Evolutionary conservation across 257 asterid species (phyloP).

Genomic region (Verbena officinalis): DNA sequence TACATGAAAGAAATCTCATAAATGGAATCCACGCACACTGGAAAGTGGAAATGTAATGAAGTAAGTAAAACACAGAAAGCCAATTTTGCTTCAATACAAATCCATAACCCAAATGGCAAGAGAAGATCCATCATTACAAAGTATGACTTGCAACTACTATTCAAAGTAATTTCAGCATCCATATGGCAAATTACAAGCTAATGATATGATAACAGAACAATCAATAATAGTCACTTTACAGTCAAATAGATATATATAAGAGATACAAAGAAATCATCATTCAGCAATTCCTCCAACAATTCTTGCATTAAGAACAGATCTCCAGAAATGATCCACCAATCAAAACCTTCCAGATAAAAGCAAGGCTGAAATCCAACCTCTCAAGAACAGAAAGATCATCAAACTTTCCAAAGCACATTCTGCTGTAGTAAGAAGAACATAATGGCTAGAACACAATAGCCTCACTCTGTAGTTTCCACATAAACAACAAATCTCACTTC

Average conservation of each 20-base stretch:
- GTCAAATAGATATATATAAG: slow-evolving; percentile 1
- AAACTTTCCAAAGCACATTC: slow-evolving; percentile 10
- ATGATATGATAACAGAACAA: background rate
- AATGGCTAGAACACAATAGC: background rate
- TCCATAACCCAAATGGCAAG: too few species aligned
- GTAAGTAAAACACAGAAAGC: too few species aligned
- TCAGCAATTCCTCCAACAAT: too few species aligned
- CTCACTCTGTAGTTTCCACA: background rate
- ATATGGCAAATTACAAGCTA: slow-evolving; percentile 15
- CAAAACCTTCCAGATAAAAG: background rate
- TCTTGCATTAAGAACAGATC: too few species aligned
- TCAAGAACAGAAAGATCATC: background rate
- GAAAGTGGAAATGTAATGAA: too few species aligned
- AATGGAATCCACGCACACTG: too few species aligned
- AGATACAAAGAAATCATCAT: too few species aligned
- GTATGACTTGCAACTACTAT: background rate
- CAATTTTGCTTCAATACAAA: too few species aligned
- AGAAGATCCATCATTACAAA: too few species aligned
- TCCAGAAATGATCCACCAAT: too few species aligned
- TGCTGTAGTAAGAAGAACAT: background rate
- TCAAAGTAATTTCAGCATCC: background rate
- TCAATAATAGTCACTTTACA: slow-evolving; percentile 6
- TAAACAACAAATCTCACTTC: background rate
- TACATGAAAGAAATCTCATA: too few species aligned
- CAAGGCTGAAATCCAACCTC: background rate